Base-by-base conservation (phyloP, 2,329 filamentous ascomycete genomes). In the Aspergillus sp. region DNA sequence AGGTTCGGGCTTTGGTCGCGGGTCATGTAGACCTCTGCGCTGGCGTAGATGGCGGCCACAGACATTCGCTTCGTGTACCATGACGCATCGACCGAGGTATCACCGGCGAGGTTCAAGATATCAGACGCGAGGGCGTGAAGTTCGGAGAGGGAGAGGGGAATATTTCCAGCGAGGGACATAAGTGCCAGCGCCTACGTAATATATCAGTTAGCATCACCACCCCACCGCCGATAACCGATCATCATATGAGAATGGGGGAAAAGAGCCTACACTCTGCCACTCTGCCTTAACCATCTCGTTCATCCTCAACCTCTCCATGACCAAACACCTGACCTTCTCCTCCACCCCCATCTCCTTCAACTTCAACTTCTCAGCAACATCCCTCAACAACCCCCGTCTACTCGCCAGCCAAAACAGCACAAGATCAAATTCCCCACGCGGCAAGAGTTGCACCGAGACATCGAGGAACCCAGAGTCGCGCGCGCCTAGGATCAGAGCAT, bases 21-120 rank as follows among this genome's bases (percentile, higher is more conserved):
- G 19, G 90, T 96, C 90, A 97, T 96, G 71, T 90, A 95, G 4
- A 96, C 74, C 70, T 98, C 93, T 48, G 85, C 80, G 30, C 84
- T 82, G 45, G 88, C 88, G 62, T 87, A 88, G n/a, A 87, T 76
- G 2, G 77, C 76, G 0, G 80, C 76, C 20, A 88, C 66, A 0
- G 75, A 78, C 7, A 81, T 76, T 3, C 84, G 76, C 64, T 85
- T 86, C 2, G 83, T 83, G 59, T 98, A 98, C 93, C 93, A 98
- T 4, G 83, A 84, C 3, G 82, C 80, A 67, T 97, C 90, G 51
- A 96, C 87, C 19, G 84, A 80, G 19, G 73, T 76, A 67, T 97
- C 93, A 44, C 89, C 88, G 0, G 91, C 82, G 3, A 95, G 80
- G 61, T 86, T 90, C 78, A 86, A 88, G 45, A 98, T 94, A 67